Percentiles rank a stretch among this genome's conserved stretches.
Conservation (phyloP, 2,329 filamentous ascomycete species). For the Drechmeria coniospora region DNA sequence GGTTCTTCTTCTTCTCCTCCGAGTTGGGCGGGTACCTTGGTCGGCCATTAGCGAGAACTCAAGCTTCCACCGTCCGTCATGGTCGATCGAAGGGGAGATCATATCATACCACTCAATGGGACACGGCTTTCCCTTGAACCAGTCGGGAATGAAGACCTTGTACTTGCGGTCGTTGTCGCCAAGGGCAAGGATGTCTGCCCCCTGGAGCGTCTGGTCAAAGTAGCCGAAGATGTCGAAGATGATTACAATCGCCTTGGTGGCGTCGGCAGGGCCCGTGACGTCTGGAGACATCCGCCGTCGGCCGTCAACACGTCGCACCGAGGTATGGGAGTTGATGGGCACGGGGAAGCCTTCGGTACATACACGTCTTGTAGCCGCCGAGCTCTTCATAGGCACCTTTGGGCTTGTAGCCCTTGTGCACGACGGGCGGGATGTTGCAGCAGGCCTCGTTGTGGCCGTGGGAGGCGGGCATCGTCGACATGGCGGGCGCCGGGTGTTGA, state of each 20-base stretch:
- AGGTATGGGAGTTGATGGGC: too few relatives aligned
- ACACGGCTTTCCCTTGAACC: conserved; percentile 62
- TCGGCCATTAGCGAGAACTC: background rate
- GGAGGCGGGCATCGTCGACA: conserved; percentile 35
- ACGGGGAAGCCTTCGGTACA: too few relatives aligned
- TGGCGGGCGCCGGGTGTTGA: conserved; percentile 16
- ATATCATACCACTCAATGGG: conserved; percentile 31
- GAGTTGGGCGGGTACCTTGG: conserved; percentile 47
- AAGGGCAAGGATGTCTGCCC: conserved; percentile 48
- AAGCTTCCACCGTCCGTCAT: too few relatives aligned
- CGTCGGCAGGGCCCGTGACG: conserved; percentile 29
- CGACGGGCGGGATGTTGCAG: conserved; percentile 43
- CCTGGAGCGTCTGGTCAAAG: conserved; percentile 55
- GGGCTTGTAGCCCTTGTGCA: conserved; percentile 35
- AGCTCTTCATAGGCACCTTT: conserved; percentile 43
- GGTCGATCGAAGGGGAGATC: background rate
- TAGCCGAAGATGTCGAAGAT: conserved; percentile 57
- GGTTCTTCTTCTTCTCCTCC: conserved; percentile 44
- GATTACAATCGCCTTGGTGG: conserved; percentile 42
- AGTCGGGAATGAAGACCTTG: conserved; percentile 82
- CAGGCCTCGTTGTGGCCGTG: conserved; percentile 40
- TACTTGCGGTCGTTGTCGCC: conserved; percentile 49
- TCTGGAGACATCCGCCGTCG: too few relatives aligned
- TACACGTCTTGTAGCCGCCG: conserved; percentile 38
- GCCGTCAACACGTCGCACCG: background rate